Base-by-base conservation (phyloP, 306 rosid genomes). In the Quercus bicolor region DNA sequence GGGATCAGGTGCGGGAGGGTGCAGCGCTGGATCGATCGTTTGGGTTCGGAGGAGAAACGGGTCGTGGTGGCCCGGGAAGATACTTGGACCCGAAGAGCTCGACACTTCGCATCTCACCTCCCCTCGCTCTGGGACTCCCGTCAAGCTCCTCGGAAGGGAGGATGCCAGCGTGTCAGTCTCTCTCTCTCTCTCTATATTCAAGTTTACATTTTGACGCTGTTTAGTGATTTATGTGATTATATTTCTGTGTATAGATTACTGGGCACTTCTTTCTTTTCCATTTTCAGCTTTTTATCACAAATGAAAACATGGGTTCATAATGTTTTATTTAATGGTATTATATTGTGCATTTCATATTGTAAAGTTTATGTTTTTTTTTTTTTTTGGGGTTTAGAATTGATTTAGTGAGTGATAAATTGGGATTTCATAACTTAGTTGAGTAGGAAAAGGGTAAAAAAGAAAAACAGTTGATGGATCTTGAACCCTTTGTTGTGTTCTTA, bases 21-120 rank as follows among this genome's bases (percentile, higher is more conserved):
- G 85, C 78, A 85, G 78, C 29, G 86, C 86, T 37, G 89, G 91
- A 75, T 86, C 91, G 80, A 88, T 88, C 82, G 91, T 88, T 59
- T 88, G 91, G 91, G 91, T 88, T 16, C 80, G 89, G 82, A 78
- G 91, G 83, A 81, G 91, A 82, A 88, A 88, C 65, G 91, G 91
- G 15, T 88, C 91, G 10, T 86, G 91, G 91, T 88, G 91, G 91
- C 91, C 91, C 21, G 91, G 89, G 80, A 86, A 88, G 84, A 88
- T 88, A 29, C 78, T 88, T 70, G 89, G 91, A 14, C 84, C 88
- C 13, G 91, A 88, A 19, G 91, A 88, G 78, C 89, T 86, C 54
- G 82, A 89, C 37, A 61, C 86, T 26, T 88, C 91, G 77, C 85
- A 88, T 77, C 91, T 88, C 65, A 86, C 89, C 20, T 88, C 91